A percentile compares a stretch with the other conserved stretches of the same genome.
Conservation (phyloP, 192 early-diverging fungal species). For the Linderina pennispora region DNA sequence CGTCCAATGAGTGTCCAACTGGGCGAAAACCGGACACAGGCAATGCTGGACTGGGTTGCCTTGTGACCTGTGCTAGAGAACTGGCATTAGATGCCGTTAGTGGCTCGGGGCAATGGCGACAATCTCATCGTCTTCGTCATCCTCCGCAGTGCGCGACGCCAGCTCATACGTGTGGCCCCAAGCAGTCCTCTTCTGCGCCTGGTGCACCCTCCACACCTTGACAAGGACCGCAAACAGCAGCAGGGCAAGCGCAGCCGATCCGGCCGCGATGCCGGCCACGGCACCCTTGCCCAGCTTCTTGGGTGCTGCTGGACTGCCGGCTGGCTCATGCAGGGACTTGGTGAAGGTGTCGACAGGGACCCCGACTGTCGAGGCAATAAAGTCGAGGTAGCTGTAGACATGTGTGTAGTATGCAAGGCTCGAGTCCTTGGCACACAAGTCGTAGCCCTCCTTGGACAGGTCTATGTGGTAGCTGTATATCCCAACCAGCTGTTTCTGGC, state of each 20-base stretch:
- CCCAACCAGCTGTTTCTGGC: not conserved
- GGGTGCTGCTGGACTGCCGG: not conserved
- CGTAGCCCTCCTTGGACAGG: not conserved
- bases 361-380: not conserved
- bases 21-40: too few relatives aligned
- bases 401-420: constrained; percentile 6
- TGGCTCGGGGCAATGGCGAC: too few relatives aligned
- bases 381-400: constrained; percentile 4
- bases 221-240: not conserved
- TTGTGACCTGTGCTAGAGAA: too few relatives aligned
- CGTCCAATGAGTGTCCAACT: too few relatives aligned
- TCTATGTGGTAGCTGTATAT: constrained; percentile 5
- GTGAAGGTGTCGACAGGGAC: constrained; percentile 4
- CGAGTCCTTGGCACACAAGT: constrained; percentile 5
- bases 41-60: too few relatives aligned
- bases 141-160: not conserved
- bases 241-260: not conserved
- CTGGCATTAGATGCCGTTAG: too few relatives aligned
- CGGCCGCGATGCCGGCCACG: not conserved
- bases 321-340: not conserved
- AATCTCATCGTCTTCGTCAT: too few relatives aligned
- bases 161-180: constrained; percentile 3
- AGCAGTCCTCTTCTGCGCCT: not conserved
- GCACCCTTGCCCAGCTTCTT: not conserved
- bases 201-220: not conserved